A percentile compares a stretch with the other conserved stretches of the same genome.
Conservation (phyloP, 2,329 filamentous ascomycete genomes). For the Botrytis hyacinthi region DNA sequence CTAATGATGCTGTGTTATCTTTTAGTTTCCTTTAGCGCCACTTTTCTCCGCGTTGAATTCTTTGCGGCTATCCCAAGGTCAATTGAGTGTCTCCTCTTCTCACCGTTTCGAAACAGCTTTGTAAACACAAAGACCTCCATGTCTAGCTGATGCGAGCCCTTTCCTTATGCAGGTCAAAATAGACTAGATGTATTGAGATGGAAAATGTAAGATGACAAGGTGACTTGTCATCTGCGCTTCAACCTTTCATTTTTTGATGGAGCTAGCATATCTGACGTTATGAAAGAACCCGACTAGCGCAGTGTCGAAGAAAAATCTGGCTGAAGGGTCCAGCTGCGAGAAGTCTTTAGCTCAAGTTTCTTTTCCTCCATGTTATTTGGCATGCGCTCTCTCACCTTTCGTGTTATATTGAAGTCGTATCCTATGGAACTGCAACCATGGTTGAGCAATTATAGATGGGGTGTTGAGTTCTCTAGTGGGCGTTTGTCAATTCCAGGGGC, state of each 20-base stretch:
- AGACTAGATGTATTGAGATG: neutral
- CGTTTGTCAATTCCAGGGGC: neutral
- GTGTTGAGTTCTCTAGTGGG: neutral
- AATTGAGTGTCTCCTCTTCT: neutral
- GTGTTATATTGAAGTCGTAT: neutral
- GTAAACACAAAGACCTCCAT: neutral
- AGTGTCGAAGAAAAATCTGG: neutral
- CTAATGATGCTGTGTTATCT: too few relatives aligned
- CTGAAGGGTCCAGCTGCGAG: neutral
- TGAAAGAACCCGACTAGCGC: neutral
- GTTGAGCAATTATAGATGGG: neutral
- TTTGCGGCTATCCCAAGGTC: neutral
- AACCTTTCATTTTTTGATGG: neutral
- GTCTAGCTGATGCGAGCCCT: neutral
- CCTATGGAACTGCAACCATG: neutral
- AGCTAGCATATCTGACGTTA: neutral
- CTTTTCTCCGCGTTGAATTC: neutral
- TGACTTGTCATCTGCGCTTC: neutral
- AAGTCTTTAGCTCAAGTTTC: neutral
- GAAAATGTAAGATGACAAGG: neutral
- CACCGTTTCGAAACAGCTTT: neutral
- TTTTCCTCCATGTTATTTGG: neutral
- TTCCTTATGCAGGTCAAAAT: neutral
- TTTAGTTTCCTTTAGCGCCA: neutral
- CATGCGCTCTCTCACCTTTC: neutral